Conservation (phyloP, 441 rosid species). For the Gossypium schwendimanii region DNA sequence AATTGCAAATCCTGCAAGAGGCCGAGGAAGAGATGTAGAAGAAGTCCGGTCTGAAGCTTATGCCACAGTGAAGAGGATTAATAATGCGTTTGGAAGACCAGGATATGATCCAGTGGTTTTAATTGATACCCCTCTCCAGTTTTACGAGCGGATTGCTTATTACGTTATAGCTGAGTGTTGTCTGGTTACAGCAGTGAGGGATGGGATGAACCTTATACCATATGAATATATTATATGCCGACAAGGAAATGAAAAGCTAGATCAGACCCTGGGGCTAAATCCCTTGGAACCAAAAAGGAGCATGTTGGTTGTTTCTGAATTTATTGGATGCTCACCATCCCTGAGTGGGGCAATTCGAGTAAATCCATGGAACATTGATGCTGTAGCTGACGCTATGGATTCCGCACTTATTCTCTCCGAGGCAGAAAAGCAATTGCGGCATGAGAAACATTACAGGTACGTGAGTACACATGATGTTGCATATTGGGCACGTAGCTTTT, state of each 20-base stretch:
- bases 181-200: conserved; percentile 84
- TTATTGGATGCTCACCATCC: conserved; percentile 76
- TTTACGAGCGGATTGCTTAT: conserved; percentile 72
- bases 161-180: conserved; percentile 83
- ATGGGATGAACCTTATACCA: conserved; percentile 90
- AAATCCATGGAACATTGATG: conserved; percentile 84
- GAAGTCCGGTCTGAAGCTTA: conserved; percentile 65
- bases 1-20: conserved; percentile 89
- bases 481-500: conserved; percentile 82
- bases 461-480: conserved; percentile 87
- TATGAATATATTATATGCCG: conserved; percentile 75
- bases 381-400: conserved; percentile 79
- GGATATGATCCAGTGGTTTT: conserved; percentile 66
- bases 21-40: conserved; percentile 71
- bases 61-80: conserved; percentile 59
- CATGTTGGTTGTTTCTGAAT: conserved; percentile 86
- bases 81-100: conserved; percentile 57
- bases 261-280: conserved; percentile 38
- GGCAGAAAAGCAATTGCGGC: conserved; percentile 72
- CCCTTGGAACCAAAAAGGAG: conserved; percentile 50
- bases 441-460: conserved; percentile 78
- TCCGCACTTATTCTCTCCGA: conserved; percentile 52
- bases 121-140: conserved; percentile 61
- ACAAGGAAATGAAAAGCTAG: conserved; percentile 62
- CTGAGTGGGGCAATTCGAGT: conserved; percentile 37